Base-by-base conservation (phyloP, 495 filamentous ascomycete species). In the Penicillium odoratum region DNA sequence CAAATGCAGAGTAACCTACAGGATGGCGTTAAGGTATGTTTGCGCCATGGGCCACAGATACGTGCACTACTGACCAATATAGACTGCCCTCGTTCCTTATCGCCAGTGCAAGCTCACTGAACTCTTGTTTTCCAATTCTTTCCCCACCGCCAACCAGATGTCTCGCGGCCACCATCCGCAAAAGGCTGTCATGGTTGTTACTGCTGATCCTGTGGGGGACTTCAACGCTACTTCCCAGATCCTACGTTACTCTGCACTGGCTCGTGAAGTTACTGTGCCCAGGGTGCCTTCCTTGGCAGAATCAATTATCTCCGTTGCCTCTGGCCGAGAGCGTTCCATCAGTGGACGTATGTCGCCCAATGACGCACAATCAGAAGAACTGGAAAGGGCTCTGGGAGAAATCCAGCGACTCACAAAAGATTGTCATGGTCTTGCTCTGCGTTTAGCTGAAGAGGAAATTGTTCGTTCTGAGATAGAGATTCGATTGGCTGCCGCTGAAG, bases 181-280 rank as follows among this genome's bases (percentile, higher is more conserved):
- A 69, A 94, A 91, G 68, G 90, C 88, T 0, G 83, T 93, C 64
- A 98, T 98, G 94, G 88, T 98, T 44, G 95, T 98, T 18, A 96
- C 94, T 2, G 94, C 95, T 0, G 94, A 98, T 67, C 93, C 94
- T 0, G 64, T 89, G 15, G 94, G 95, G 11, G 94, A 98, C 69
- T 97, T 91, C 78, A 97, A 98, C 64, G 91, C 94, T 18, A 98
- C 95, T 0, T 92, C 90, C 25, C 94, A 98, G 70, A 98, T 98
- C 34, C 78, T 98, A 5, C 88, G 94, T 13, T 98, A 98, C 69
- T 96, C 92, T 28, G 95, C 94, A 8, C 81, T 98, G 5, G 95
- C 94, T 0, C 85, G 91, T 2, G 94, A 98, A 74, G 88, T 97
- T 15, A 95, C 95, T 0, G 91, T 97, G 4, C 93, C 93, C 3